Conservation (phyloP, 345 rosid species). For the Euclidium syriacum region DNA sequence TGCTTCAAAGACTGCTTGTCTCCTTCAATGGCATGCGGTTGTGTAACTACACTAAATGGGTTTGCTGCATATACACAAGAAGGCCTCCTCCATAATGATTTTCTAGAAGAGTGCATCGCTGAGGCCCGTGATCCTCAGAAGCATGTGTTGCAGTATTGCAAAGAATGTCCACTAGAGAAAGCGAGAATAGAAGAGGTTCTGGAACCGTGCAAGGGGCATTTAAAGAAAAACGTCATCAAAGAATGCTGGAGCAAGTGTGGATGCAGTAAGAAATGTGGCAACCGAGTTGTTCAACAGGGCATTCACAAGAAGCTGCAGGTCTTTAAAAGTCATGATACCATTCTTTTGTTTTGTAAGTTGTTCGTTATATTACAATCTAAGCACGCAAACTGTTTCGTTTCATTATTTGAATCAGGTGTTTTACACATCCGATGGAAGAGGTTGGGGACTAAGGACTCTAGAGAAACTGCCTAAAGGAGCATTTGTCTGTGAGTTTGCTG, state of each 20-base stretch:
- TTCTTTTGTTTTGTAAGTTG: not conserved
- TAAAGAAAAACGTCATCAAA: conserved; percentile 63
- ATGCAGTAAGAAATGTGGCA: conserved; percentile 71
- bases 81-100: conserved; percentile 54
- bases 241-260: conserved; percentile 96
- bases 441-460: conserved; percentile 83
- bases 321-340: not conserved
- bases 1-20: conserved; percentile 68
- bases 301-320: conserved; percentile 77
- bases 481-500: conserved; percentile 81
- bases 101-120: conserved; percentile 58
- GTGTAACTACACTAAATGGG: conserved; percentile 44
- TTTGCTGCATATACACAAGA: conserved; percentile 54
- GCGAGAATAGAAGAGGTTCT: conserved; percentile 43
- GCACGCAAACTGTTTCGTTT: not conserved
- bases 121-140: conserved; percentile 49
- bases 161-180: conserved; percentile 66
- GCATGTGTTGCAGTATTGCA: conserved; percentile 49
- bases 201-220: conserved; percentile 83
- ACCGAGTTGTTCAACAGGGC: conserved; percentile 89
- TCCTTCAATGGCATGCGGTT: conserved; percentile 46
- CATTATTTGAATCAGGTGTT: conserved; percentile 46
- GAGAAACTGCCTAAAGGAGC: conserved; percentile 69
- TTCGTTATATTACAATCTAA: not conserved
- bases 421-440: conserved; percentile 57